A percentile compares a stretch with the other conserved stretches of the same genome.
These are phyloP conservation scores for Solanum aculeatissimum DNA, from an alignment of 305 asterid species.

Conservation along the genomic window DNA sequence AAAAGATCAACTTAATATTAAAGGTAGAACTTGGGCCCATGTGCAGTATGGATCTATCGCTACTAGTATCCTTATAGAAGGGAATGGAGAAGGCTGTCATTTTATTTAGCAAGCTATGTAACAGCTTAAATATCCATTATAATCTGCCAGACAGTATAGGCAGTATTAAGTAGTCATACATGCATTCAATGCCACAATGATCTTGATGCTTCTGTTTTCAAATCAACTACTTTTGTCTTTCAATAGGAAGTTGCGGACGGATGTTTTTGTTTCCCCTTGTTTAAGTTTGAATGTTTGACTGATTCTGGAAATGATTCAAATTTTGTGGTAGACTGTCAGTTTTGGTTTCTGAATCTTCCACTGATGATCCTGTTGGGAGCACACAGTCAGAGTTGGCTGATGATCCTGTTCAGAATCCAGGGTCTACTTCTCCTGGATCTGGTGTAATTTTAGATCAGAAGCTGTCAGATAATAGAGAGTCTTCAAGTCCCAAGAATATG, in stretches of 20 bases:
- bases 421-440: constrained; percentile 63
- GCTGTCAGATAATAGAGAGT: constrained; percentile 36
- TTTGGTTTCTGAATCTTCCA: constrained; percentile 45
- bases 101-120: background rate
- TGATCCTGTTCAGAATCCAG: constrained; percentile 45
- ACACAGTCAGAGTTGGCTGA: constrained; percentile 40
- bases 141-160: background rate
- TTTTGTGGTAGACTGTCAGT: constrained; percentile 41
- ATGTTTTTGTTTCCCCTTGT: background rate
- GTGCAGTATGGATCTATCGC: background rate
- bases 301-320: background rate
- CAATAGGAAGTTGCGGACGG: background rate
- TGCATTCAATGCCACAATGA: background rate
- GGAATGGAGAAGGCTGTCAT: background rate
- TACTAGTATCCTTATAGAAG: background rate
- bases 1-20: background rate
- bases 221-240: background rate
- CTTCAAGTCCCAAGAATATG: constrained; percentile 40
- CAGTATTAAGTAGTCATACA: background rate
- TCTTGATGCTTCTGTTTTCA: background rate
- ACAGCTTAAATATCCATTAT: background rate
- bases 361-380: constrained; percentile 40
- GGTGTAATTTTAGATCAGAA: constrained; percentile 38
- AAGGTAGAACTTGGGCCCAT: background rate
- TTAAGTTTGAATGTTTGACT: background rate